These are phyloP conservation scores for Catenaria anguillulae DNA, from an alignment of 371 early-diverging fungal species.

Conservation along the genomic window DNA sequence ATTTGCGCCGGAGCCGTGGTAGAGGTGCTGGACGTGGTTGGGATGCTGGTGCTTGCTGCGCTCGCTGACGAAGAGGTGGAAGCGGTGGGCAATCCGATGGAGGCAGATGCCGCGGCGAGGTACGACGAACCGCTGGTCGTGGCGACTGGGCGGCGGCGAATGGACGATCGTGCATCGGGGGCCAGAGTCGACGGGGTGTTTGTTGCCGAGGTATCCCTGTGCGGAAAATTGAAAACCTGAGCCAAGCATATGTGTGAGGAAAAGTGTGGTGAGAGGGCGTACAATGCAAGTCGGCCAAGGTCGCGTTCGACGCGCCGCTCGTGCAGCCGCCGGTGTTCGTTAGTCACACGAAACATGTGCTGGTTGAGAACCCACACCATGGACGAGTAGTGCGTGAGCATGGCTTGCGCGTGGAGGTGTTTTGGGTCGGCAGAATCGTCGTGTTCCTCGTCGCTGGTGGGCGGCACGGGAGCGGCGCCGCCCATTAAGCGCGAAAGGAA, in stretches of 20 bases:
- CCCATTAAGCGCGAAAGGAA: background rate
- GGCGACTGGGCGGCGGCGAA: no score
- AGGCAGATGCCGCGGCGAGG: no score
- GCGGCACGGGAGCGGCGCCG: background rate
- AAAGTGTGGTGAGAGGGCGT: no score
- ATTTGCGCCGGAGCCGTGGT: no score
- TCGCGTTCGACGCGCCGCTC: slow-evolving; percentile 1
- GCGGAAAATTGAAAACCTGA: no score
- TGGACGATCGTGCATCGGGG: no score
- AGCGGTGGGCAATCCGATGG: no score
- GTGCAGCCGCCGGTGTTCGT: background rate
- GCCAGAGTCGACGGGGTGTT: no score
- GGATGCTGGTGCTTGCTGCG: background rate
- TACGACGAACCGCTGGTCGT: no score
- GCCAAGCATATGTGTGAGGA: no score
- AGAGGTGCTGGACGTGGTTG: background rate
- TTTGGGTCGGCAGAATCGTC: background rate
- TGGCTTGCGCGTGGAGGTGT: background rate
- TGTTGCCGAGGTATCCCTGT: no score
- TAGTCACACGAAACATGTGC: slow-evolving; percentile 1
- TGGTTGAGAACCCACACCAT: background rate
- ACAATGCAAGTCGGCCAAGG: background rate
- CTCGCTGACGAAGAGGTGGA: no score
- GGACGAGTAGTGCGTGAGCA: slow-evolving; percentile 7
- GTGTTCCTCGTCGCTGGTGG: background rate